Evolutionary conservation across 2,329 filamentous ascomycete genomes (phyloP).

Genomic region (Lachnellula willkommii): DNA sequence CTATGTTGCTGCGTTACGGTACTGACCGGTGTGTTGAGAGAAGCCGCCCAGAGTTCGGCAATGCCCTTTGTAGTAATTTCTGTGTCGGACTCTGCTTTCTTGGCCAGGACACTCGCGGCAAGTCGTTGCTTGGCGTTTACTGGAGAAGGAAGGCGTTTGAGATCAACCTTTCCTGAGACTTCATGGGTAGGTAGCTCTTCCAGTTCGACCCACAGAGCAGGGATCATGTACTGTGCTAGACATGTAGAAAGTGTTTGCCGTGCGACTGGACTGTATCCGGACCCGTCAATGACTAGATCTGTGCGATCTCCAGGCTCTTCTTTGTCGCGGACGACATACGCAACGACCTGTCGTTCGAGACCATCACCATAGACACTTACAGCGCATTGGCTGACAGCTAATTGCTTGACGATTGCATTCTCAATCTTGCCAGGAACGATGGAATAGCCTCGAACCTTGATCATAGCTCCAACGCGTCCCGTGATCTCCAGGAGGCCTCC

Average conservation of each 20-base stretch:
- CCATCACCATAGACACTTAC: constrained; percentile 72
- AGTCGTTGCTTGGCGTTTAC: constrained; percentile 44
- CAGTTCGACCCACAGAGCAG: constrained; percentile 69
- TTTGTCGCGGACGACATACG: constrained; percentile 67
- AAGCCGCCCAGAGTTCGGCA: constrained; percentile 65
- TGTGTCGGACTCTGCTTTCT: constrained; percentile 50
- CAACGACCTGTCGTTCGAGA: constrained; percentile 68
- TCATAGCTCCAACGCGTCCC: constrained; percentile 80
- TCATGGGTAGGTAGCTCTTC: constrained; percentile 67
- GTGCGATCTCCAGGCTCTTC: constrained; percentile 54
- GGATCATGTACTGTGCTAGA: constrained; percentile 80
- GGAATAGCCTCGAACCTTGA: constrained; percentile 82
- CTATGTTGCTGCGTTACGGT: constrained; percentile 64
- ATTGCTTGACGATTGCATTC: constrained; percentile 61
- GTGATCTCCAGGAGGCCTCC: constrained; percentile 80
- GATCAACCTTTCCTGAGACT: constrained; percentile 73
- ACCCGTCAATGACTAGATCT: constrained; percentile 60
- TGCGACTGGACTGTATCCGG: constrained; percentile 65
- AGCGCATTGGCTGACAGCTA: constrained; percentile 67
- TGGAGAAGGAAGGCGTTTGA: constrained; percentile 65
- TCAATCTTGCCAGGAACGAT: constrained; percentile 77
- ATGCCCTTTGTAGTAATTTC: constrained; percentile 63
- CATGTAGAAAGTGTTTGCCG: constrained; percentile 59
- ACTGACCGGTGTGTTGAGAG: constrained; percentile 58
- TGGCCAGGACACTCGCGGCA: constrained; percentile 27